Evolutionary conservation across 371 early-diverging fungal species (phyloP).

Genomic region (Entomophthora muscae): DNA sequence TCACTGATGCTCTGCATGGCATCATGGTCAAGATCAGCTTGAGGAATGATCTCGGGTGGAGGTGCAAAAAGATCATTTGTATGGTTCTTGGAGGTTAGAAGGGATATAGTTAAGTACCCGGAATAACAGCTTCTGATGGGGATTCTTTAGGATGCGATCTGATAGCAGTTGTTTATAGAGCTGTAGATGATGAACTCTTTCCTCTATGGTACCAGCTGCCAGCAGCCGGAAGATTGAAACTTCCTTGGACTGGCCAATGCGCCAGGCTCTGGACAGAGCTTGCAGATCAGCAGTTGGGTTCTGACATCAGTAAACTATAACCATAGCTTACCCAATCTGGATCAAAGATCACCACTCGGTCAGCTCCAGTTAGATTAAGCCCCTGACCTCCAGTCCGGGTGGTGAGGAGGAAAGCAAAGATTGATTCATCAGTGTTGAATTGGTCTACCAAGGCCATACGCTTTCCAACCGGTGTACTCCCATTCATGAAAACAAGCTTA

Average conservation of each 20-base stretch:
- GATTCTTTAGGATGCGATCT: slow-evolving; percentile 88
- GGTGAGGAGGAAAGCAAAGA: slow-evolving; percentile 86
- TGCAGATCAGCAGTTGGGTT: slow-evolving; percentile 96
- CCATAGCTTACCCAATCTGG: slow-evolving; percentile 73
- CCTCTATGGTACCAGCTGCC: slow-evolving; percentile 94
- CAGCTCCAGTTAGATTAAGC: slow-evolving; percentile 87
- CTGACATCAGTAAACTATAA: slow-evolving; percentile 15
- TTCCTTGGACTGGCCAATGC: slow-evolving; percentile 77
- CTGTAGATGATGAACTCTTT: slow-evolving; percentile 94
- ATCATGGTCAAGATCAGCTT: background rate
- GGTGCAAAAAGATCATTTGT: background rate
- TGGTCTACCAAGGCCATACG: slow-evolving; percentile 72
- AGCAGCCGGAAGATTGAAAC: slow-evolving; percentile 96
- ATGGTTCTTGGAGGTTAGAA: background rate
- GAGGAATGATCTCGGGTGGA: background rate
- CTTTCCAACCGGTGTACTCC: slow-evolving; percentile 67
- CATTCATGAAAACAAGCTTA: slow-evolving; percentile 74
- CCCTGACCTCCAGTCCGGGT: slow-evolving; percentile 97
- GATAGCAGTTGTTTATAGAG: slow-evolving; percentile 94
- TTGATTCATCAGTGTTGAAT: slow-evolving; percentile 48
- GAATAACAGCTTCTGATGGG: slow-evolving; percentile 79
- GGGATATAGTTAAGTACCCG: slow-evolving; percentile 19
- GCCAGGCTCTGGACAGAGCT: slow-evolving; percentile 92
- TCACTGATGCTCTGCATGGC: background rate
- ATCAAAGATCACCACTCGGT: slow-evolving; percentile 92